Evolutionary conservation across 2,329 filamentous ascomycete species (phyloP), one percentile per base, ranked within the genome.

Genomic region (Aspergillus uvarum): DNA sequence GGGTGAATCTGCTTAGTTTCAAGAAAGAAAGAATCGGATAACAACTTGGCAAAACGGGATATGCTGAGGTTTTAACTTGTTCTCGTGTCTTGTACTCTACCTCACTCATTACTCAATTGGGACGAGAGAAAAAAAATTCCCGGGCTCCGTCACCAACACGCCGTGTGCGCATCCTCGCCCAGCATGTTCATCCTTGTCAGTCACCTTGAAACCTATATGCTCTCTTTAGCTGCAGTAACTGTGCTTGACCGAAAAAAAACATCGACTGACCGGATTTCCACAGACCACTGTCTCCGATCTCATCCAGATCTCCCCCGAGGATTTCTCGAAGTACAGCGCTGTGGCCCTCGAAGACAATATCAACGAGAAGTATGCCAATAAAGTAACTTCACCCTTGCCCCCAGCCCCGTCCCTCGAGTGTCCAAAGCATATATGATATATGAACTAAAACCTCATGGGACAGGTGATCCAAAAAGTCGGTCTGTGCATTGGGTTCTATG

Each of bases 331-430:
- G 76, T 77, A 78, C 65, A 96, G 91, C 71, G 85, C 87, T 32
- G 85, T 92, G 64, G 92, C 92, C 1, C 91, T 99, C 64, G 92
- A 97, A 77, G 93, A 99, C 79, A 95, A 95, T 70, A 95, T 99
- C 79, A 98, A 99, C 75, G 84, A 88, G 64, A 99, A 99, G 79
- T 99, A 97, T 77, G 88, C 94, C 61, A 97, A 99, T 79, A 95
- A 94, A 78, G 89, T 91, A 54, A 44, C 66, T 47, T 12, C 31
- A 57, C n/a, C 14, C 35, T 32, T 32, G 2, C 5, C 26, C 26
- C 26, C 6, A 8, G 8, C 26, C 7, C 26, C 26, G 26, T 29
- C 8, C 26, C 26, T 29, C 26, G 7, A 29, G 26, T 29, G 26
- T 29, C 8, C 26, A 29, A 29, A 29, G 26, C 7, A 29, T 29